phyloP scores from a whole-genome alignment of 192 early-diverging fungal species.

The Backusella parvicylindrica region DNA sequence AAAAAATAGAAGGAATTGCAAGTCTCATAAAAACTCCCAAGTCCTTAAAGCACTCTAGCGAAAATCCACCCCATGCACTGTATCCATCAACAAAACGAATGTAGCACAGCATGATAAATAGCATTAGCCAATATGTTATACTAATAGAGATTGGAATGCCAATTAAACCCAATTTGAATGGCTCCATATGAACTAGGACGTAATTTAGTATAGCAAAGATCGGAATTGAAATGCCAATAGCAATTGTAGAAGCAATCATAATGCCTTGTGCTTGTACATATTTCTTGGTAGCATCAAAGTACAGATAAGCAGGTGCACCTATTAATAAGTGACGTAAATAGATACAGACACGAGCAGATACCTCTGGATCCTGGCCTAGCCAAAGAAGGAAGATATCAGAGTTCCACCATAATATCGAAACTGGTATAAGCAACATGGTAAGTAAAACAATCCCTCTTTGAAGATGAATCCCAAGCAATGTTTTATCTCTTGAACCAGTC shows the following conservation, averaged over 20 bases:
- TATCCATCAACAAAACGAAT: slow-evolving; percentile 55
- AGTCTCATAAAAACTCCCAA: slow-evolving; percentile 58
- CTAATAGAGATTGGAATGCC: slow-evolving; percentile 81
- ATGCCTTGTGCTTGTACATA: slow-evolving; percentile 87
- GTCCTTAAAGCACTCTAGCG: slow-evolving; percentile 56
- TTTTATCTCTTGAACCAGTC: slow-evolving; percentile 60
- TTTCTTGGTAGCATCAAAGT: slow-evolving; percentile 81
- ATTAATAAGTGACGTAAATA: slow-evolving; percentile 67
- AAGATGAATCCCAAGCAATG: slow-evolving; percentile 64
- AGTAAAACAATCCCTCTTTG: slow-evolving; percentile 85
- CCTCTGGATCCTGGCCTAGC: slow-evolving; percentile 67
- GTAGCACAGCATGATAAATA: slow-evolving; percentile 64
- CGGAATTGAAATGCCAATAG: slow-evolving; percentile 65
- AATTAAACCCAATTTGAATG: slow-evolving; percentile 66
- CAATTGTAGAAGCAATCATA: slow-evolving; percentile 78
- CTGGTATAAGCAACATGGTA: slow-evolving; percentile 62
- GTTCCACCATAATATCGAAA: slow-evolving; percentile 66
- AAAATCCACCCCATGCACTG: slow-evolving; percentile 83
- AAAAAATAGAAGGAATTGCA: slow-evolving; percentile 72
- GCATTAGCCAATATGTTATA: slow-evolving; percentile 72
- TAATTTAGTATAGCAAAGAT: slow-evolving; percentile 78
- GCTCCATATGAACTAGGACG: slow-evolving; percentile 68
- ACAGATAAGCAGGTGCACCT: slow-evolving; percentile 71
- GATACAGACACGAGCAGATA: slow-evolving; percentile 58
- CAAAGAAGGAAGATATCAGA: slow-evolving; percentile 64